A percentile compares a stretch with the other conserved stretches of the same genome.
phyloP scores from a whole-genome alignment of 2,329 filamentous ascomycete species.

The Fusarium camptoceras region DNA sequence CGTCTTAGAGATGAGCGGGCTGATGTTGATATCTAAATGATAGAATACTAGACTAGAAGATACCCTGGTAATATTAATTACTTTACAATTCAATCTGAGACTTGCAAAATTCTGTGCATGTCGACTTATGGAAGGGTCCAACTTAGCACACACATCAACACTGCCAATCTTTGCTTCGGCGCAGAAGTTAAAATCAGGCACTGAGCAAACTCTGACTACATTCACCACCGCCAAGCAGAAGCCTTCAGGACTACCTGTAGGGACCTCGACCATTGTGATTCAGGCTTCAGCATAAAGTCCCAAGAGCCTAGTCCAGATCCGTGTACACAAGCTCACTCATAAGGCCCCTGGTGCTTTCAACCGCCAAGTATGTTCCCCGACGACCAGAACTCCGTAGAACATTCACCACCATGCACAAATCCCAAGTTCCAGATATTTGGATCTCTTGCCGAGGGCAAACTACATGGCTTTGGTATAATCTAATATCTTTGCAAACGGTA shows the following conservation, averaged over 20 bases:
- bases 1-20: constrained; percentile 7
- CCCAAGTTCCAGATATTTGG: not conserved
- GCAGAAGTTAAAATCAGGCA: not conserved
- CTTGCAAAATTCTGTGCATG: too few relatives aligned
- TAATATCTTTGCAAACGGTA: not conserved
- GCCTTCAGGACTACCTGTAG: not conserved
- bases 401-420: not conserved
- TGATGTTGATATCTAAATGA: constrained; percentile 4
- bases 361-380: not conserved
- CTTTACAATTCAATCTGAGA: too few relatives aligned
- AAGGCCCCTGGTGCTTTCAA: not conserved
- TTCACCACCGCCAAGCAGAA: not conserved
- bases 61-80: not conserved
- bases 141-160: too few relatives aligned
- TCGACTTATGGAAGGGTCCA: too few relatives aligned
- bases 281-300: not conserved
- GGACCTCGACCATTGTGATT: not conserved
- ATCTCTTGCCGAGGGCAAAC: not conserved
- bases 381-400: not conserved
- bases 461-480: not conserved
- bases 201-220: not conserved
- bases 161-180: too few relatives aligned
- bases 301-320: not conserved
- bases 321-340: too few relatives aligned
- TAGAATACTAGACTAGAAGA: not conserved